Evolutionary conservation across 2,329 filamentous ascomycete species (phyloP).

Genomic region (Chaetothyriales sp.): DNA sequence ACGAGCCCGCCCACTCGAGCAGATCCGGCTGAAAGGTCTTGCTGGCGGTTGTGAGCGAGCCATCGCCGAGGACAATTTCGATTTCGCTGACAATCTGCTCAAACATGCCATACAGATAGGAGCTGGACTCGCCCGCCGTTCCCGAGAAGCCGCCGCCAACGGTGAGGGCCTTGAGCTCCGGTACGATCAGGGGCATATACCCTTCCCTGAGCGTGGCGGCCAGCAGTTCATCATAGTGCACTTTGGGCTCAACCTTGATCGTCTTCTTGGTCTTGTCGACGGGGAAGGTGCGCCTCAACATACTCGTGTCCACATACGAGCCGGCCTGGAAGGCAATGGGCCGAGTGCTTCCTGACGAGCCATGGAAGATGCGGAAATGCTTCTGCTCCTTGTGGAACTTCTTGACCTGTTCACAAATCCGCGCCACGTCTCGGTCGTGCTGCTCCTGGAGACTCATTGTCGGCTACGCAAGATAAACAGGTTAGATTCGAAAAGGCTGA

Average conservation of each 20-base stretch:
- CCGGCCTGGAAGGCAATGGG: constrained; percentile 30
- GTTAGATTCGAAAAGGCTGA: not conserved
- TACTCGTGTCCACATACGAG: constrained; percentile 15
- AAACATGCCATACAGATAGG: constrained; percentile 52
- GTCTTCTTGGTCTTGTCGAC: constrained; percentile 4
- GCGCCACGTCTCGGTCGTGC: constrained; percentile 30
- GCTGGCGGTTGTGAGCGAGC: constrained; percentile 37
- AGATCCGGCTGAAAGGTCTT: constrained; percentile 36
- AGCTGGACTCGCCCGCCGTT: constrained; percentile 51
- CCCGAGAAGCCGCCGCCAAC: constrained; percentile 52
- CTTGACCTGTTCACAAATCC: constrained; percentile 31
- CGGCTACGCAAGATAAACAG: not conserved
- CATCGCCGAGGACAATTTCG: constrained; percentile 48
- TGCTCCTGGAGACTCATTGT: constrained; percentile 17
- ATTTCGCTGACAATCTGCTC: constrained; percentile 46
- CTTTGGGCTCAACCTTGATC: constrained; percentile 48
- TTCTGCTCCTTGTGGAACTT: constrained; percentile 35
- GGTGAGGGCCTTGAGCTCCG: constrained; percentile 58
- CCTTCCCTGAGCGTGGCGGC: constrained; percentile 40
- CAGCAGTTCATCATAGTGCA: constrained; percentile 51
- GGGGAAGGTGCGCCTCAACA: constrained; percentile 10
- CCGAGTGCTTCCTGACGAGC: constrained; percentile 62
- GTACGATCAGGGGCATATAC: constrained; percentile 49
- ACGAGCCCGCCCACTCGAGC: constrained; percentile 44
- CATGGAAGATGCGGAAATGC: constrained; percentile 62